Conservation (phyloP, 2,329 filamentous ascomycete genomes). For the Atkinsonella hypoxylon region DNA sequence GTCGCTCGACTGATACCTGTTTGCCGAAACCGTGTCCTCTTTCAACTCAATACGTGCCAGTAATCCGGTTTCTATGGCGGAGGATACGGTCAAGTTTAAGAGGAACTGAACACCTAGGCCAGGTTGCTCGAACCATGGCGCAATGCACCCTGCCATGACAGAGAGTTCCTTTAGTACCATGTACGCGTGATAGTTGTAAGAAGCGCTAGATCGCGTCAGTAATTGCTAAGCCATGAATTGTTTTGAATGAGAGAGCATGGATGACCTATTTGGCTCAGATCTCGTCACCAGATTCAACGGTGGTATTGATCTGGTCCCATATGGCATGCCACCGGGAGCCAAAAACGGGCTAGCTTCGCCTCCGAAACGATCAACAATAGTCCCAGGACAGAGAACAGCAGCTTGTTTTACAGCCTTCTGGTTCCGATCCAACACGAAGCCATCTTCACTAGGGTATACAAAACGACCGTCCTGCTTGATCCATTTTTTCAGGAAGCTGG, state of each 20-base stretch:
- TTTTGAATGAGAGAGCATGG: background rate
- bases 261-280: background rate
- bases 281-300: background rate
- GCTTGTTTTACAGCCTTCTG: background rate
- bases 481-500: background rate
- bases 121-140: constrained; percentile 2
- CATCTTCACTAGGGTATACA: background rate
- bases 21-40: no score
- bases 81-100: background rate
- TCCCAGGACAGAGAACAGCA: background rate
- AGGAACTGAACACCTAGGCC: background rate
- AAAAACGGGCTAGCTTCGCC: background rate
- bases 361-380: background rate
- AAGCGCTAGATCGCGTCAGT: background rate
- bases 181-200: constrained; percentile 1
- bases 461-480: background rate
- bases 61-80: background rate
- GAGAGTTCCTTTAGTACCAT: background rate
- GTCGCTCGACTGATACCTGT: background rate
- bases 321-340: background rate
- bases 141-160: background rate
- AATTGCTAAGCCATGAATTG: background rate
- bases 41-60: background rate
- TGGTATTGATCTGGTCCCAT: background rate
- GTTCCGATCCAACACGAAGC: background rate